These are phyloP conservation scores for Helotiales sp. DNA, from an alignment of 2,329 filamentous ascomycete genomes.

Conservation along the genomic window DNA sequence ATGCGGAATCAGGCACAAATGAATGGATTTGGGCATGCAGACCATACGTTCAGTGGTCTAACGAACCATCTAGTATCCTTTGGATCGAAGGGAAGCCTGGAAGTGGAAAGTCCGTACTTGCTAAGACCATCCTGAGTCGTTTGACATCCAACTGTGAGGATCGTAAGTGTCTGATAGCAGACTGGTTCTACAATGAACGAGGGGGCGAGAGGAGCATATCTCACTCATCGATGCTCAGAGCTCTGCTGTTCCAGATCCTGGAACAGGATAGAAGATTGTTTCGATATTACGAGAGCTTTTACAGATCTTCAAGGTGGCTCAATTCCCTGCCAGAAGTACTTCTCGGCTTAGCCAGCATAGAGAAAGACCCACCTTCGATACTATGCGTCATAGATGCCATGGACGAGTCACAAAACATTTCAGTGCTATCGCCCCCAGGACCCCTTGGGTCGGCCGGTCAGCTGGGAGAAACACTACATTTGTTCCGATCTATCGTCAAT, in stretches of 20 bases:
- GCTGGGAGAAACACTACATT: background rate
- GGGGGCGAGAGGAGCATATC: background rate
- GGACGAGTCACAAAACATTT: background rate
- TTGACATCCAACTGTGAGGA: background rate
- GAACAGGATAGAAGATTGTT: background rate
- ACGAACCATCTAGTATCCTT: background rate
- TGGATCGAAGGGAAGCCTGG: background rate
- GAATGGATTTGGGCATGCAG: background rate
- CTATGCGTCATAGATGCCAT: background rate
- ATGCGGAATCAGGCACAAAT: background rate
- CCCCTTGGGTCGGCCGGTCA: background rate
- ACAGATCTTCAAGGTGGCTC: background rate
- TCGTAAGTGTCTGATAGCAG: background rate
- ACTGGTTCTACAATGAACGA: background rate
- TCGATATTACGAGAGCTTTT: background rate
- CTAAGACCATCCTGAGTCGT: background rate
- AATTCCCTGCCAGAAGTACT: background rate
- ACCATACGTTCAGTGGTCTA: background rate
- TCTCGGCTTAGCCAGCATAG: background rate
- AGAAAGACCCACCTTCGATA: background rate
- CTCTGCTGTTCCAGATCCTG: background rate
- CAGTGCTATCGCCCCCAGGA: background rate
- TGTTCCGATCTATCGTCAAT: background rate
- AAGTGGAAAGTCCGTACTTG: background rate
- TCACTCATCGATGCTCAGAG: background rate